Evolutionary conservation across 441 rosid genomes (phyloP).

Genomic region (Arabidopsis hybrid): DNA sequence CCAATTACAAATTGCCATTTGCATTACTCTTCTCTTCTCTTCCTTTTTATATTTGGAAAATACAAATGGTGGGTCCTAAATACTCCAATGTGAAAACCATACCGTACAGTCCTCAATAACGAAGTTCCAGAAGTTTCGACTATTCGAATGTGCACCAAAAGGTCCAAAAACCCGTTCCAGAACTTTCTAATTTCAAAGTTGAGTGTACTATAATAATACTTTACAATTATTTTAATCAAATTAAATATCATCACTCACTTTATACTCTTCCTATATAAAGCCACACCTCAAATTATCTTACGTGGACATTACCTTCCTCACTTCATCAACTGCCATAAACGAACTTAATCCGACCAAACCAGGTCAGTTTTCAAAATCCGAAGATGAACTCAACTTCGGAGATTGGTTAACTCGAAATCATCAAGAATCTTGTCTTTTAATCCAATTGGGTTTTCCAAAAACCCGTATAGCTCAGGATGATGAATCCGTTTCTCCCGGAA

Average conservation of each 20-base stretch:
- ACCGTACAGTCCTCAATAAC: conserved; percentile 32
- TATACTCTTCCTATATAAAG: conserved; percentile 40
- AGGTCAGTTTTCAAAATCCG: background rate
- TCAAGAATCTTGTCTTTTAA: background rate
- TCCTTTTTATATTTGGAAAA: background rate
- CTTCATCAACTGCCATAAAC: conserved; percentile 44
- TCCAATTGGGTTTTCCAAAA: background rate
- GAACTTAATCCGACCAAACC: conserved; percentile 20
- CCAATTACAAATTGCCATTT: background rate
- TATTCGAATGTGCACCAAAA: background rate
- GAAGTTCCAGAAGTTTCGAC: conserved; percentile 27
- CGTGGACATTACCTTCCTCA: conserved; percentile 37
- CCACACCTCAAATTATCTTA: conserved; percentile 36
- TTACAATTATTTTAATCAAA: background rate
- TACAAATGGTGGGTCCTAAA: background rate
- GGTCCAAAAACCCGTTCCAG: background rate
- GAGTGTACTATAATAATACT: conserved; percentile 17
- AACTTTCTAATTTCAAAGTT: background rate
- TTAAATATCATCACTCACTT: conserved; percentile 27
- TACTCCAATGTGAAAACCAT: background rate
- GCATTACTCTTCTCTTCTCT: background rate
- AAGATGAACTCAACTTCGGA: background rate
- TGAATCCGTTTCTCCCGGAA: conserved; percentile 36
- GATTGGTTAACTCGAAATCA: background rate
- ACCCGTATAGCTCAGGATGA: background rate